Evolutionary conservation across 2,329 filamentous ascomycete genomes (phyloP), one percentile per base, ranked within the genome.

Genomic region (Trichophyton mentagrophytes): DNA sequence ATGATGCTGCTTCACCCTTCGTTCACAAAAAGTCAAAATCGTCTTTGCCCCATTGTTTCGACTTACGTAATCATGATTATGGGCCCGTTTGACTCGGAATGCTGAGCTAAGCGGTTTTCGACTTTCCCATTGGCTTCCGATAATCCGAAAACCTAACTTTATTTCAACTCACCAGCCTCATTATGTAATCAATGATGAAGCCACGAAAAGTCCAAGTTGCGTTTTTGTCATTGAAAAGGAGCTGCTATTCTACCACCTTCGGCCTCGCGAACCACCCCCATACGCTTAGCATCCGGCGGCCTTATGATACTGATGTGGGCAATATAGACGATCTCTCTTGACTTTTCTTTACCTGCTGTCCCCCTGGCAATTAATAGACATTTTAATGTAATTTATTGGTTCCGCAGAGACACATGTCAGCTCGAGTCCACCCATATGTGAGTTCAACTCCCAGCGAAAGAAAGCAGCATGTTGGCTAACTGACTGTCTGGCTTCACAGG

Each of bases 401-500:
- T 53, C 27, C 49, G 22, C 49, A 30, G 22, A 6, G 22, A 53
- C 49, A 53, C 49, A 53, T 53, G 49, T 53, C 27, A 53, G 49
- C 49, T 53, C 49, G 22, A 53, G 22, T 25, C 49, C 22, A 22
- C 22, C 25, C 3, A 11, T 15, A 53, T 53, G 49, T 53, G 49
- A 53, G 49, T 53, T 38, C 27, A 7, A 8, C 4, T 3, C 13
- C 3, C 1, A 11, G 3, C 25, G 2, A 11, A 22, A 33, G 15
- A n/a, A 22, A 9, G 13, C 22, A 27, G 13, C 49, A n/a, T 7
- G 13, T 22, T 25, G 8, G 25, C 55, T 57, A 20, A 22, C 55
- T 40, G 42, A 42, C 13, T 6, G 57, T 59, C 17, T 22, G 33
- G 5, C 17, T 27, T 22, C 20, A n/a, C 42, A 88, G 87, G 85